Evolutionary conservation across 1,284 basidiomycete genomes (phyloP), one percentile per base, ranked within the genome.

Genomic region (Pseudozyma tsukubaensis): DNA sequence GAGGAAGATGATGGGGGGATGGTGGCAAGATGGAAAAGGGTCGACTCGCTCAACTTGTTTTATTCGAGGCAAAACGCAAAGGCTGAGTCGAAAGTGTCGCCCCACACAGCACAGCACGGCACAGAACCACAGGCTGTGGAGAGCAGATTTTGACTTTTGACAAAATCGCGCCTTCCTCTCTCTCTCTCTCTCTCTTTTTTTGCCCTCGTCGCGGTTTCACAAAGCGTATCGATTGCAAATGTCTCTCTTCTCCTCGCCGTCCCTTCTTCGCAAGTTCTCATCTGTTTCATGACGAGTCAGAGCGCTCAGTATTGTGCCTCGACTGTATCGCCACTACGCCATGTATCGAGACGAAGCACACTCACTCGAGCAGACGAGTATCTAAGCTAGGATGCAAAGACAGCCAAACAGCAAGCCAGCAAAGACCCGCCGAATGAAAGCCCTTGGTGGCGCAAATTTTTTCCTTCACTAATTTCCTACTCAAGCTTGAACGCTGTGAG

Each of bases 81-180:
- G 56, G 67, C 60, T 70, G 49, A 70, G 60, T 70, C 57, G 51
- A 59, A 9, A 34, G 18, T 42, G 48, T 50, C 39, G 47, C 36
- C 44, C 45, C 49, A 49, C 44, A 54, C 21, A 43, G 19, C 14
- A 18, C 14, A 42, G 7, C 40, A 18, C 40, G 7, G 7, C 18
- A 42, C 40, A 18, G 5, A 16, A 16, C 40, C 40, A n/a, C n/a
- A n/a, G n/a, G n/a, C n/a, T n/a, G n/a, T n/a, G n/a, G n/a, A n/a
- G n/a, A n/a, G 40, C 40, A 9, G 8, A 42, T 5, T 9, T 16
- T 42, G 40, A 12, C 14, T 12, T 6, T 42, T 6, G 14, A 16
- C 18, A 18, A 18, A 16, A 16, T 7, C 40, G 8, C 36, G 14
- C 36, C 36, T 37, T 37, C 36, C n/a, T n/a, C n/a, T n/a, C n/a